These are phyloP conservation scores for Reutealis trisperma DNA, from an alignment of 345 rosid genomes.

Conservation along the genomic window DNA sequence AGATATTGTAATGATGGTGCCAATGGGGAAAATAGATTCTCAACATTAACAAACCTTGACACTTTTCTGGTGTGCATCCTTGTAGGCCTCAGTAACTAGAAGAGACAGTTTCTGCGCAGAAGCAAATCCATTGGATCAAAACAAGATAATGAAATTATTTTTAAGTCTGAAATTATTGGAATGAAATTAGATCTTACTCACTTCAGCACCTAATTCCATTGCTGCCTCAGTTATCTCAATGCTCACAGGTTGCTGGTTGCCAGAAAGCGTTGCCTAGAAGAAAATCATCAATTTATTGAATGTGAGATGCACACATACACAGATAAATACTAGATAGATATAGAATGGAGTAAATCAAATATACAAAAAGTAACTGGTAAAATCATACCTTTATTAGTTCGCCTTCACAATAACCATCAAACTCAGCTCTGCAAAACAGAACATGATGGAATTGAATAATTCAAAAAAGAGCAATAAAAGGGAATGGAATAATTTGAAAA, in stretches of 20 bases:
- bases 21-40: too few species aligned
- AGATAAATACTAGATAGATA: too few species aligned
- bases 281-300: neutral
- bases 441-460: neutral
- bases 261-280: constrained; percentile 17
- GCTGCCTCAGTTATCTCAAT: constrained; percentile 26
- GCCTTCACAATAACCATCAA: constrained; percentile 29
- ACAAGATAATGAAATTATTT: too few species aligned
- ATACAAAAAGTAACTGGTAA: too few species aligned
- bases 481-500: neutral
- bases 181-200: constrained; percentile 2
- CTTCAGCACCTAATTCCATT: constrained; percentile 26
- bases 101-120: constrained; percentile 20
- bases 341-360: too few species aligned
- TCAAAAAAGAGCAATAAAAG: too few species aligned
- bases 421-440: constrained; percentile 21
- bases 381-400: constrained; percentile 22
- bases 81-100: constrained; percentile 26
- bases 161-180: too few species aligned
- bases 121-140: neutral
- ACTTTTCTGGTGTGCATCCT: constrained; percentile 31
- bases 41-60: constrained; percentile 9
- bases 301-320: too few species aligned
- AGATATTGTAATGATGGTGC: too few species aligned
- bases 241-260: constrained; percentile 21